A percentile compares a stretch with the other conserved stretches of the same genome.
Conservation (phyloP, 352 stramenopile genomes). For the Phytophthora multivora region DNA sequence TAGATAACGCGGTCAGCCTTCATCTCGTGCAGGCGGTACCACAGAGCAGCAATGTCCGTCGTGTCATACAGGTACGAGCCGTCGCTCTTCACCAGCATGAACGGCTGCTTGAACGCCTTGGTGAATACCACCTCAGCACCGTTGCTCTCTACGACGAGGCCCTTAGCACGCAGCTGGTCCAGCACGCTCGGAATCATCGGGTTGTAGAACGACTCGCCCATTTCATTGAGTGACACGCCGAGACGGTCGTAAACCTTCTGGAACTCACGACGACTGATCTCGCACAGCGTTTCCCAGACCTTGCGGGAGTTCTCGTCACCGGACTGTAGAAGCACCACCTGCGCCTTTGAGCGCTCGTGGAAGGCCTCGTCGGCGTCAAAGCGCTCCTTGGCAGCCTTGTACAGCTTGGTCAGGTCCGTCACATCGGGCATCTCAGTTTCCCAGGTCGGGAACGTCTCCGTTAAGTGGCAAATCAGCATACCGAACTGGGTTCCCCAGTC, state of each 20-base stretch:
- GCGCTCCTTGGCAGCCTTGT: constrained; percentile 93
- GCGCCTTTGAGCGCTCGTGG: constrained; percentile 95
- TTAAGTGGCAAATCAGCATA: constrained; percentile 99
- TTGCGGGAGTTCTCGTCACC: constrained; percentile 83
- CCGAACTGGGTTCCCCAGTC: constrained; percentile 97
- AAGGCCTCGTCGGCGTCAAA: constrained; percentile 98
- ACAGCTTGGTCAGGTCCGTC: constrained; percentile 94
- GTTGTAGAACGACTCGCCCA: constrained; percentile 90
- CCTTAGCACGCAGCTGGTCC: constrained; percentile 87
- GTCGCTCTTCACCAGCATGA: constrained; percentile 87
- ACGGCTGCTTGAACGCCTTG: constrained; percentile 89
- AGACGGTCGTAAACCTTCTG: constrained; percentile 88
- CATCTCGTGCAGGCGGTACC: constrained; percentile 85
- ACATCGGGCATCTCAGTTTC: constrained; percentile 95
- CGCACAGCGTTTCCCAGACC: constrained; percentile 83
- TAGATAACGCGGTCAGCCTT: constrained; percentile 84
- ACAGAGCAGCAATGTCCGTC: constrained; percentile 86
- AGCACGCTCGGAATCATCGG: constrained; percentile 87
- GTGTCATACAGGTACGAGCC: constrained; percentile 87
- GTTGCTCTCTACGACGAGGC: constrained; percentile 91
- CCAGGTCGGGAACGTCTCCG: constrained; percentile 96
- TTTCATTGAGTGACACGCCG: constrained; percentile 73
- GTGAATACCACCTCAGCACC: constrained; percentile 92
- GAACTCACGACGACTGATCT: constrained; percentile 85
- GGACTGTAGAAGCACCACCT: constrained; percentile 98